phyloP scores from a whole-genome alignment of 1,139 yeast species.

The Blastobotrys capitulatus region DNA sequence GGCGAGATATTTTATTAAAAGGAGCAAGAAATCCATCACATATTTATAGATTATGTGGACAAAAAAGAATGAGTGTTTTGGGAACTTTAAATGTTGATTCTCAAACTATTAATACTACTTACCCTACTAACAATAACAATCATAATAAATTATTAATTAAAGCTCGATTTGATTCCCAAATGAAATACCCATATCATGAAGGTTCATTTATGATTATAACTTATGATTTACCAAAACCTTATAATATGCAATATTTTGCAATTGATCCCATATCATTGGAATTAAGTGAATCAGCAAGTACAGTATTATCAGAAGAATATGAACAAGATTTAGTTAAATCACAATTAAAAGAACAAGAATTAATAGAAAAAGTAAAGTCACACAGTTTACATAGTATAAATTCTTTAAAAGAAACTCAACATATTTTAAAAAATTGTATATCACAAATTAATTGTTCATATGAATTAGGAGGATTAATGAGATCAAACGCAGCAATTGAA shows the following conservation, averaged over 20 bases:
- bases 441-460: constrained; percentile 32
- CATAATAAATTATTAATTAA: constrained; percentile 1
- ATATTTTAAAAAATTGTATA: constrained; percentile 24
- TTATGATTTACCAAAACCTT: constrained; percentile 70
- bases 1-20: constrained; percentile 25
- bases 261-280: constrained; percentile 66
- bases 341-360: constrained; percentile 16
- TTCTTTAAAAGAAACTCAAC: constrained; percentile 4
- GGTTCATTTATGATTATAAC: constrained; percentile 39
- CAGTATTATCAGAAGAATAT: constrained; percentile 29
- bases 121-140: too few species aligned
- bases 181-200: constrained; percentile 10
- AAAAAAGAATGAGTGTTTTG: constrained; percentile 26
- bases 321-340: constrained; percentile 29
- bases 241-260: constrained; percentile 74
- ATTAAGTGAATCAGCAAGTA: constrained; percentile 38
- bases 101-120: too few species aligned
- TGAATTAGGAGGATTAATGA: constrained; percentile 30
- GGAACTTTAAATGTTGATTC: constrained; percentile 24
- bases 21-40: constrained; percentile 24
- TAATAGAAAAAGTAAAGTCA: constrained; percentile 20
- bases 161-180: constrained; percentile 6
- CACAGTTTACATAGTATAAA: constrained; percentile 14
- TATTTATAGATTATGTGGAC: constrained; percentile 28
- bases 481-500: constrained; percentile 26